A percentile compares a stretch with the other conserved stretches of the same genome.
Conservation (phyloP, 306 rosid species). For the Cicer cuneatum region DNA sequence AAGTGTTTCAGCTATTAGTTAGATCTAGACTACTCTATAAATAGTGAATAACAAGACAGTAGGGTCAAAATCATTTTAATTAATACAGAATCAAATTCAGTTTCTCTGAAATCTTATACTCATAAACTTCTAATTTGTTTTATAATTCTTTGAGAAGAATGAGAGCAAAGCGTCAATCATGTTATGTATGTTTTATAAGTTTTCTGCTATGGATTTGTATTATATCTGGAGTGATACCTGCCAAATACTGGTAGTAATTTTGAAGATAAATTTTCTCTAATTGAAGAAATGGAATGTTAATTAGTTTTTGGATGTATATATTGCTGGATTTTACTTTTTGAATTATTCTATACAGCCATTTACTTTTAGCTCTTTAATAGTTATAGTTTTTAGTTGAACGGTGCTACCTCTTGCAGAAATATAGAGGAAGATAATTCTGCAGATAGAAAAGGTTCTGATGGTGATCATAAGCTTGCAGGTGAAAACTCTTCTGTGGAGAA, state of each 20-base stretch:
- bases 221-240: background rate
- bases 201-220: conserved; percentile 5
- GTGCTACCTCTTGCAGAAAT: conserved; percentile 67
- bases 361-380: conserved; percentile 33
- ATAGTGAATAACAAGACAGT: background rate
- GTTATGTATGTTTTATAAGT: background rate
- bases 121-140: conserved; percentile 11
- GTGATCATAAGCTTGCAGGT: conserved; percentile 56
- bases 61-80: background rate
- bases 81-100: background rate
- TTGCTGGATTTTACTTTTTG: background rate
- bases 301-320: conserved; percentile 30
- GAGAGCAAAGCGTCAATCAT: background rate
- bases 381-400: conserved; percentile 47
- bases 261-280: conserved; percentile 29
- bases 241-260: background rate
- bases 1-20: background rate
- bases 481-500: conserved; percentile 64
- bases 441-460: conserved; percentile 69
- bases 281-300: conserved; percentile 28
- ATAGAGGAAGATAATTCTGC: conserved; percentile 69
- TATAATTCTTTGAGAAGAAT: conserved; percentile 7
- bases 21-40: background rate
- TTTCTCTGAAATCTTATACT: background rate
- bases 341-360: conserved; percentile 3